These are phyloP conservation scores for Aureobasidium uvarum DNA, from an alignment of 2,329 filamentous ascomycete genomes.

Conservation along the genomic window DNA sequence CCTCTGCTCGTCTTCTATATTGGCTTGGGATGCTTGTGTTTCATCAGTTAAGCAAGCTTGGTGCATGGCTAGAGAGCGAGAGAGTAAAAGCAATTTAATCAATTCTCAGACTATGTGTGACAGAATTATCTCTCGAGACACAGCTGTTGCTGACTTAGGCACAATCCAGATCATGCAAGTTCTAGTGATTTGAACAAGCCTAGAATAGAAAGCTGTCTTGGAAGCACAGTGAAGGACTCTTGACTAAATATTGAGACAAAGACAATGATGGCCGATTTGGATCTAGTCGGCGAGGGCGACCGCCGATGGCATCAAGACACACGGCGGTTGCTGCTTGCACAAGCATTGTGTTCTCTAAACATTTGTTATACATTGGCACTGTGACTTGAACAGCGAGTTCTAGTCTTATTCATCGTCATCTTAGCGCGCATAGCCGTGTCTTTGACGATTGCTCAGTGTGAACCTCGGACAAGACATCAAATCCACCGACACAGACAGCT, in stretches of 20 bases:
- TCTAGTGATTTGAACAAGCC: neutral
- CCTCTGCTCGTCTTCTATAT: conserved; percentile 95
- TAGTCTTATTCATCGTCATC: neutral
- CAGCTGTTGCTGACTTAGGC: neutral
- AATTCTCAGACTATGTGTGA: neutral
- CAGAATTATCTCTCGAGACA: neutral
- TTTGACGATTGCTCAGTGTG: neutral
- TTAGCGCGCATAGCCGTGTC: neutral
- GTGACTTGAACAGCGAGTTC: neutral
- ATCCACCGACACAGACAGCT: conserved; percentile 8
- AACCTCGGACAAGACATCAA: conserved; percentile 15
- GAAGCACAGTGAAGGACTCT: neutral
- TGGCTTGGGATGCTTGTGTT: conserved; percentile 89
- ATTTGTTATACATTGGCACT: neutral
- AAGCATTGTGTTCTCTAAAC: neutral
- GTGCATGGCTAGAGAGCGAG: neutral
- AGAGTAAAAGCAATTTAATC: neutral
- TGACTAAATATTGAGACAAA: neutral
- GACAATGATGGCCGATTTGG: conserved; percentile 9
- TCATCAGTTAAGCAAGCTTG: conserved; percentile 71
- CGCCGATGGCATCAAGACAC: conserved; percentile 8
- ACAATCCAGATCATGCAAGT: neutral
- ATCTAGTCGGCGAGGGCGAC: neutral
- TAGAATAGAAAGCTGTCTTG: neutral
- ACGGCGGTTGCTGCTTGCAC: neutral